Percentiles rank a stretch among this genome's conserved stretches.
Conservation (phyloP, 169 alveolate genomes). For the Cryptosporidium sp. region DNA sequence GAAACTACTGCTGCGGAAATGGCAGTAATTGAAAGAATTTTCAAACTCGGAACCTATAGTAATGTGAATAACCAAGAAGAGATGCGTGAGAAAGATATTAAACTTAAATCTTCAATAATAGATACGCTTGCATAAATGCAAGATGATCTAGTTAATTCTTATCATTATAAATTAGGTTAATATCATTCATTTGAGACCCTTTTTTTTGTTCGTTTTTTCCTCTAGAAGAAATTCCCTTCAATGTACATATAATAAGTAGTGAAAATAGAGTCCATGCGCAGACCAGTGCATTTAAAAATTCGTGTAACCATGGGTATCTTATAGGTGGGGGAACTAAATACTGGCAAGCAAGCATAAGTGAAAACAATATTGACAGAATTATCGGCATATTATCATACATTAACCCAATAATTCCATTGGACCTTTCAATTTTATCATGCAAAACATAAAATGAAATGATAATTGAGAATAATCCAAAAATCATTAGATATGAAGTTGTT, state of each 20-base stretch:
- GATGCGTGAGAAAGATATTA: slow-evolving; percentile 76
- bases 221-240: neutral
- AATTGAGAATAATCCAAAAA: slow-evolving; percentile 22
- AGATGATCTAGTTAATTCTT: neutral
- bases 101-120: slow-evolving; percentile 80
- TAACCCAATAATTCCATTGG: neutral
- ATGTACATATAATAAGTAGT: slow-evolving; percentile 27
- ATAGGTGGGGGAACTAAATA: slow-evolving; percentile 31
- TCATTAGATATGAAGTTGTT: slow-evolving; percentile 8
- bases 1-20: slow-evolving; percentile 99
- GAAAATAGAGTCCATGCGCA: slow-evolving; percentile 43
- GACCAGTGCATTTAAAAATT: slow-evolving; percentile 43
- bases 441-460: slow-evolving; percentile 3
- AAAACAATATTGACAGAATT: slow-evolving; percentile 7
- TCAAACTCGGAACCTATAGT: slow-evolving; percentile 88
- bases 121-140: slow-evolving; percentile 79
- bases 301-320: slow-evolving; percentile 56
- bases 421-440: neutral
- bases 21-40: slow-evolving; percentile 94
- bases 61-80: slow-evolving; percentile 78
- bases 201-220: neutral
- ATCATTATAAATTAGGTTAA: neutral
- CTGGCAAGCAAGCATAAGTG: slow-evolving; percentile 29
- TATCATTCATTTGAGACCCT: neutral
- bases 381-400: neutral